Percentiles rank a stretch among this genome's conserved stretches.
Evolutionary conservation across 331 rosid genomes (phyloP).

Genomic region (Malus hybrid): DNA sequence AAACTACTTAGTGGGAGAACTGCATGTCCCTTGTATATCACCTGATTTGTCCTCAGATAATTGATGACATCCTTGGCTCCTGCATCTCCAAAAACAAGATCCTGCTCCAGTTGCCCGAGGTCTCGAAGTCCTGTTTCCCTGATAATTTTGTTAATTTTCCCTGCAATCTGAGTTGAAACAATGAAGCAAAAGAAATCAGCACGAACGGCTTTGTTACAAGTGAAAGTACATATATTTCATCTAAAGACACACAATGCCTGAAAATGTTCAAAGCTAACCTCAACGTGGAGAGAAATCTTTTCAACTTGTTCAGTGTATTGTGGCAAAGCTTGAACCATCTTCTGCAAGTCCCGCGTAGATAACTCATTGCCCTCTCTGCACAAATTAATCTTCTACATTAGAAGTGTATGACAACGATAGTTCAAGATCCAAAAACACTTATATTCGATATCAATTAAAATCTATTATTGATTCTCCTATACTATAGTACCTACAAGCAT

Average conservation of each 20-base stretch:
- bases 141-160: slow-evolving; percentile 75
- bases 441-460: background rate
- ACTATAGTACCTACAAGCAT: too few species aligned
- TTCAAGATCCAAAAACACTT: background rate
- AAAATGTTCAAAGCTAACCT: slow-evolving; percentile 36
- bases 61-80: slow-evolving; percentile 88
- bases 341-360: slow-evolving; percentile 90
- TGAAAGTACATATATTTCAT: background rate
- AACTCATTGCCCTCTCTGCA: slow-evolving; percentile 77
- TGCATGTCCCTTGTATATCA: slow-evolving; percentile 21
- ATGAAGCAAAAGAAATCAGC: slow-evolving; percentile 25
- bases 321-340: slow-evolving; percentile 98
- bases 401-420: background rate
- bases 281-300: slow-evolving; percentile 91
- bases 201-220: background rate
- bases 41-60: slow-evolving; percentile 80
- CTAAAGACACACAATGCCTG: background rate
- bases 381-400: slow-evolving; percentile 18
- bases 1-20: slow-evolving; percentile 8
- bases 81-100: slow-evolving; percentile 96
- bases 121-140: slow-evolving; percentile 63
- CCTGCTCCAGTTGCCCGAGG: slow-evolving; percentile 94
- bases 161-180: slow-evolving; percentile 57
- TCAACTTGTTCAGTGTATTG: slow-evolving; percentile 92
- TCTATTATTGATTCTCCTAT: background rate